Percentiles rank a stretch among this genome's conserved stretches.
Evolutionary conservation across 345 rosid genomes (phyloP).

Genomic region (Eutrema yunnanense): DNA sequence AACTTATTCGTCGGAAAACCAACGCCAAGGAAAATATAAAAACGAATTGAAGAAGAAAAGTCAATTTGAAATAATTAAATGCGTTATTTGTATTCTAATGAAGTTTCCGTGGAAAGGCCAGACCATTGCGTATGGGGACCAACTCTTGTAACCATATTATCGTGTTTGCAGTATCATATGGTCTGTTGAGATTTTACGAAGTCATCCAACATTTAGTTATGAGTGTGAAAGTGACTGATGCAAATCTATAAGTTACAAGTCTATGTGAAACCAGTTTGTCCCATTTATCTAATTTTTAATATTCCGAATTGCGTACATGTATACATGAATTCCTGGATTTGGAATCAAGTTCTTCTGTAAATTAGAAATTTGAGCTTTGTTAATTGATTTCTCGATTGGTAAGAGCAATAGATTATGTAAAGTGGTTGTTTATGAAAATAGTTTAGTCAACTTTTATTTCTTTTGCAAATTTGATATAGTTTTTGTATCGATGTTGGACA

Average conservation of each 20-base stretch:
- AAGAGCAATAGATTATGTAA: too few relatives aligned
- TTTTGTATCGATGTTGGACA: too few relatives aligned
- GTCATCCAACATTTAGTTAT: slow-evolving; percentile 13
- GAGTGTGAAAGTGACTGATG: slow-evolving; percentile 21
- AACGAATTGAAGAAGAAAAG: not conserved
- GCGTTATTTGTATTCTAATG: slow-evolving; percentile 17
- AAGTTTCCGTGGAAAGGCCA: not conserved
- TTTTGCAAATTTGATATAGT: too few relatives aligned
- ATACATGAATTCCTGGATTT: too few relatives aligned
- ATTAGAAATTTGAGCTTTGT: too few relatives aligned
- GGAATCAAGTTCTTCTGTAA: too few relatives aligned
- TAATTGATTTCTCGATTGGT: too few relatives aligned
- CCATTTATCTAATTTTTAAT: too few relatives aligned
- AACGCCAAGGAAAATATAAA: not conserved
- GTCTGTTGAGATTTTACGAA: not conserved
- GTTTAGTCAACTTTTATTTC: too few relatives aligned
- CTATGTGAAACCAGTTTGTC: too few relatives aligned
- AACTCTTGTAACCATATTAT: not conserved
- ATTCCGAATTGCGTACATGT: too few relatives aligned
- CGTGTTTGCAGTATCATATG: not conserved
- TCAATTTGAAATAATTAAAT: slow-evolving; percentile 17
- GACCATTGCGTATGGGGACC: slow-evolving; percentile 17
- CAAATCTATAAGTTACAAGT: not conserved
- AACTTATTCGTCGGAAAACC: not conserved
- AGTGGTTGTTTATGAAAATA: too few relatives aligned